These are phyloP conservation scores for Lachancea mirantina DNA, from an alignment of 805 yeast genomes.

Conservation along the genomic window DNA sequence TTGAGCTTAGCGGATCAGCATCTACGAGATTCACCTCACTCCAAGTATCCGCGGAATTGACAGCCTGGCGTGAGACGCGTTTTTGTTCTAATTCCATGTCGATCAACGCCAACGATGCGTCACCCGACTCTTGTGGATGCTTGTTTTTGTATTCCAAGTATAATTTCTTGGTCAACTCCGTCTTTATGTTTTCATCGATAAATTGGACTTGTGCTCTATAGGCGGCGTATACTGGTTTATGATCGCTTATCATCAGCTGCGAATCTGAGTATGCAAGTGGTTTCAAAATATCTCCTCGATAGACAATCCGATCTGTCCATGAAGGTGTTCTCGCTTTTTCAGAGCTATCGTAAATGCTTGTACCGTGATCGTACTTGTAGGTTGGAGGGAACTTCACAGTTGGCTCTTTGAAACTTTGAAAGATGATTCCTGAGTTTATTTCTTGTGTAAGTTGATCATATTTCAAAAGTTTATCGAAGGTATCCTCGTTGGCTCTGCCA, in stretches of 20 bases:
- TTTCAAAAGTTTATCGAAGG: slow-evolving; percentile 42
- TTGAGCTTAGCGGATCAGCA: slow-evolving; percentile 4
- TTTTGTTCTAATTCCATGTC: slow-evolving; percentile 11
- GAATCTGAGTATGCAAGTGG: slow-evolving; percentile 67
- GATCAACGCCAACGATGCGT: slow-evolving; percentile 15
- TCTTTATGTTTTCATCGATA: slow-evolving; percentile 57
- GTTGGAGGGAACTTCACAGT: slow-evolving; percentile 80
- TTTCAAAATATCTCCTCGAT: slow-evolving; percentile 47
- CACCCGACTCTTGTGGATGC: slow-evolving; percentile 26
- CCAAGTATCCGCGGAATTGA: slow-evolving; percentile 4
- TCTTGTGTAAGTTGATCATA: slow-evolving; percentile 76
- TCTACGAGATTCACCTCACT: slow-evolving; percentile 12
- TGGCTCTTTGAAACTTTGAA: slow-evolving; percentile 70
- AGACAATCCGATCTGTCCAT: slow-evolving; percentile 90
- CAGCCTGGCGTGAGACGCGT: not conserved
- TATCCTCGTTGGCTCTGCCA: slow-evolving; percentile 34
- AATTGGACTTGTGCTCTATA: slow-evolving; percentile 60
- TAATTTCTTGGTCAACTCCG: slow-evolving; percentile 47
- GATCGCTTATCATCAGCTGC: slow-evolving; percentile 69
- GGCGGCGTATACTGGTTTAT: slow-evolving; percentile 84
- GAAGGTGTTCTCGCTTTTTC: slow-evolving; percentile 92
- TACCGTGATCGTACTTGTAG: slow-evolving; percentile 84
- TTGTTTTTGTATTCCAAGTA: slow-evolving; percentile 47
- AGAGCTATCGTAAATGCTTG: slow-evolving; percentile 73
- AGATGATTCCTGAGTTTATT: slow-evolving; percentile 63